Evolutionary conservation across 1,284 basidiomycete genomes (phyloP).

Genomic region (Apiotrichum sp.): DNA sequence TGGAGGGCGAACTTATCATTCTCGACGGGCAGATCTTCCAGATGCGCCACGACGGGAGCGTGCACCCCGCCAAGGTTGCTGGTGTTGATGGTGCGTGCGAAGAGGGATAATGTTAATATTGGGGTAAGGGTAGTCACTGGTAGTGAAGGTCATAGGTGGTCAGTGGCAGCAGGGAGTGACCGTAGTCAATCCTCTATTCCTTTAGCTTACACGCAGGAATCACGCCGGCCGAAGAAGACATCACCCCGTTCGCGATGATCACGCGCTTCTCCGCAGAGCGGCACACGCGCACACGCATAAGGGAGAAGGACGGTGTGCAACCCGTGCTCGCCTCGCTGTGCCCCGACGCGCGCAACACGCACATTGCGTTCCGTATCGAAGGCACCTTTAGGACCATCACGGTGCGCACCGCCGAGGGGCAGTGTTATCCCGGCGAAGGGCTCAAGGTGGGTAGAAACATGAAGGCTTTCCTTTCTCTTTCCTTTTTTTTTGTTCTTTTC

Average conservation of each 20-base stretch:
- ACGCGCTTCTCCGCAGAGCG: slow-evolving; percentile 2
- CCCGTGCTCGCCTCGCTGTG: slow-evolving; percentile 2
- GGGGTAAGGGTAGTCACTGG: no score
- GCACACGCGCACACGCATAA: not conserved
- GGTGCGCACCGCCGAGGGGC: slow-evolving; percentile 13
- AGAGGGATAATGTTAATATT: no score
- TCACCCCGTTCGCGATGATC: slow-evolving; percentile 14
- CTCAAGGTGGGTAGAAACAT: not conserved
- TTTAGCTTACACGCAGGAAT: not conserved
- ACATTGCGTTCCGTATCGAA: slow-evolving; percentile 14
- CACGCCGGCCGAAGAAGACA: not conserved
- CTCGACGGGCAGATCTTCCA: slow-evolving; percentile 14
- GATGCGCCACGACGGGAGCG: slow-evolving; percentile 15
- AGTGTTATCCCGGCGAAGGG: slow-evolving; percentile 11
- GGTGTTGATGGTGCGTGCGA: not conserved
- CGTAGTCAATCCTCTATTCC: no score
- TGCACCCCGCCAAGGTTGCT: not conserved
- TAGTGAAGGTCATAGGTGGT: no score
- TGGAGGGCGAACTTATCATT: slow-evolving; percentile 16
- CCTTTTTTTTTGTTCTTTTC: no score
- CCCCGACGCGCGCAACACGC: slow-evolving; percentile 8
- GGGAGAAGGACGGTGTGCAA: slow-evolving; percentile 6
- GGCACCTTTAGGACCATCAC: slow-evolving; percentile 11
- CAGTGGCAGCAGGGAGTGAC: no score
- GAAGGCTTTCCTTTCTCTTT: no score